Base-by-base conservation (phyloP, 306 rosid species). In the Sophora flavescens region DNA sequence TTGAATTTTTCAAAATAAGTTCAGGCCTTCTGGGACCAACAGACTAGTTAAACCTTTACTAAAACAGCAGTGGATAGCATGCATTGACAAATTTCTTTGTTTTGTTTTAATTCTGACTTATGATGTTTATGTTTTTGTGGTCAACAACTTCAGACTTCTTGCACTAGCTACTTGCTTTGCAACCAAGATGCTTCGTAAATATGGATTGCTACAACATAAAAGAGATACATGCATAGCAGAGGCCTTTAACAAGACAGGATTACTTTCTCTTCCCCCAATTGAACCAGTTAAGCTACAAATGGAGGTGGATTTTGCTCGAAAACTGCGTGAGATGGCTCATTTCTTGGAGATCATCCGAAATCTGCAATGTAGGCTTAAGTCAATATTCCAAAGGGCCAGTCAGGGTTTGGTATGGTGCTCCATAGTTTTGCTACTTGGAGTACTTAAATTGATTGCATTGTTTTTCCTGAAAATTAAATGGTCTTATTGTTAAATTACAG, bases 311-410 rank as follows among this genome's bases (percentile, higher is more conserved):
- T 75, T 76, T 83, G 62, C 89, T 76, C 91, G 54, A 85, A 89
- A 89, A 79, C 95, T 94, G 42, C 64, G 68, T 81, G 96, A 94
- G 87, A 90, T 94, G 94, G 90, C 98, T 80, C 91, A 80, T 76
- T 92, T 91, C 83, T 86, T 94, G 94, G 98, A 90, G 90, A 90
- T 87, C 74, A 89, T 90, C 63, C 89, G 98, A 73, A 92, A 89
- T 81, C 89, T 94, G 78, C 97, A 89, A 78, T 73, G 82, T 78
- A 88, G 85, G 76, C 95, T 90, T 75, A 86, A 77, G 82, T 82
- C 93, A 65, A 89, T 80, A 80, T 87, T 89, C 70, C 93, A 84
- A 85, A 91, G 86, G 89, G 97, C 85, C 44, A 74, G 85, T 78
- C 90, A 87, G 81, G 93, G 88, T 82, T 79, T 71, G 92, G 97